phyloP scores from a whole-genome alignment of 169 alveolate species.

The Plasmodium gonderi region DNA sequence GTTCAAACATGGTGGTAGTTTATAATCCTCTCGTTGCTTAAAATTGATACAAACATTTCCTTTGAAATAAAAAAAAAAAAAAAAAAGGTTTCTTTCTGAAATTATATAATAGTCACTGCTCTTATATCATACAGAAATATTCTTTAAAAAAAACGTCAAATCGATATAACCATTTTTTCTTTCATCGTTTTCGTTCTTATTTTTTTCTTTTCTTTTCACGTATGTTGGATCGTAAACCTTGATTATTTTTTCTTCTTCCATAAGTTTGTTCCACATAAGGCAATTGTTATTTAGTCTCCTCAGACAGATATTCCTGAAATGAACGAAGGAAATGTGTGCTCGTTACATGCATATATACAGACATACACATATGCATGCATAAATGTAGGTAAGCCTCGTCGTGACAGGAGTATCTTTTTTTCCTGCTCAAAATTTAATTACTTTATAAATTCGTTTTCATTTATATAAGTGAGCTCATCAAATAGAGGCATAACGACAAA shows the following conservation, averaged over 20 bases:
- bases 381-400: not conserved
- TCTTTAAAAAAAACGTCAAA: constrained; percentile 65
- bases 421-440: not conserved
- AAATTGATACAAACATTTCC: not conserved
- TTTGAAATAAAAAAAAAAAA: not conserved
- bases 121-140: constrained; percentile 40
- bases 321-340: not conserved
- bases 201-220: constrained; percentile 15
- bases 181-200: constrained; percentile 28
- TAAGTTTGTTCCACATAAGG: constrained; percentile 63
- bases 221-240: constrained; percentile 28
- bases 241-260: constrained; percentile 48
- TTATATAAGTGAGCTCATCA: constrained; percentile 80
- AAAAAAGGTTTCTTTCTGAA: too few species aligned
- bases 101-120: not conserved
- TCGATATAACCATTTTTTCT: constrained; percentile 70
- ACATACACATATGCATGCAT: not conserved
- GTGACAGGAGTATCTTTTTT: not conserved
- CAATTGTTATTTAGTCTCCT: constrained; percentile 53
- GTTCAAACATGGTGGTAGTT: not conserved
- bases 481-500: constrained; percentile 93
- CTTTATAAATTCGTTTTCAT: constrained; percentile 48
- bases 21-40: not conserved
- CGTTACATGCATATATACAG: not conserved
- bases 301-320: constrained; percentile 34